Base-by-base conservation (phyloP, 768 basidiomycete species). In the Kwoniella sp. region DNA sequence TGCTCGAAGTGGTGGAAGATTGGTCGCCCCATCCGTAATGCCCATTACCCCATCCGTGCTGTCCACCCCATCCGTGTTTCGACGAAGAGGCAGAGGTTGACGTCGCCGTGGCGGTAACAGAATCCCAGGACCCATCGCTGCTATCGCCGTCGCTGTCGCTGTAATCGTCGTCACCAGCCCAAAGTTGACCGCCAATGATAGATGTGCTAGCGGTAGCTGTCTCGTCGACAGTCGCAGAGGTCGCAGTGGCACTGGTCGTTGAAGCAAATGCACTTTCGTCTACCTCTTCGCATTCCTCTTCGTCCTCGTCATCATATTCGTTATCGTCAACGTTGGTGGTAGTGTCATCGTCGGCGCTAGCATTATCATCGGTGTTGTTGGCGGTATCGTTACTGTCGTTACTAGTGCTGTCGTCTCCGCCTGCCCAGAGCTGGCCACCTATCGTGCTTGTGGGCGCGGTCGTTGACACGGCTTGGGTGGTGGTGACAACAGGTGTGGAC, bases 111-210 rank as follows among this genome's bases (percentile, higher is more conserved):
- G 45, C 58, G 54, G 54, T 9, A 23, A 23, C 50, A 23, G 50
- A 51, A 17, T 51, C 50, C 50, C 50, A 57, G 41, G 56, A 45
- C 15, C 38, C 31, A 8, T 38, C 31, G 28, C 45, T 30, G 17
- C 37, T 17, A 7, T 23, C n/a, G 38, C 45, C 31, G 56, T 38
- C 12, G 38, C 22, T 17, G 37, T 11, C 9, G 26, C 23, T 4
- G 9, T 41, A 29, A 50, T 34, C 22, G 20, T 37, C 37, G 9
- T 54, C 52, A 25, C 62, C 62, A 4, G 62, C 62, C 62, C 62
- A 63, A 4, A 63, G 55, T 23, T 56, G 55, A n/a, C 62, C 62
- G 22, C 62, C 62, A 23, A 63, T 56, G 20, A 57, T 23, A 4
- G 62, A 63, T 11, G 62, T 63, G 29, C 52, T 29, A 26, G 55